Base-by-base conservation (phyloP, 1,139 yeast genomes). In the Debaryomycetaceae sp. region DNA sequence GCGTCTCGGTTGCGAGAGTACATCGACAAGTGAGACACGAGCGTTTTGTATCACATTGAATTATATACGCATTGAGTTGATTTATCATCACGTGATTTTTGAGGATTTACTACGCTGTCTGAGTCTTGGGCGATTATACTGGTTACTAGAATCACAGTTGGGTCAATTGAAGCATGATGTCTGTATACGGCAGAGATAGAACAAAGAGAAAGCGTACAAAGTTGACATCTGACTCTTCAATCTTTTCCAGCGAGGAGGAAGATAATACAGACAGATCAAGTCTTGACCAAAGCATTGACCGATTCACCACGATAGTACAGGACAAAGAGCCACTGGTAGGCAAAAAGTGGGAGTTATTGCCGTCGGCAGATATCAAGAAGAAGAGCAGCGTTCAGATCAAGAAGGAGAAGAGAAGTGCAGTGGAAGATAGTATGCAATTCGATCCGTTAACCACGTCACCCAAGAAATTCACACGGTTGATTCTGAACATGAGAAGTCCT, bases 371-470 rank as follows among this genome's bases (percentile, higher is more conserved):
- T 6, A 40, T 43, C 13, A 45, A 31, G 6, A 40, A 34, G 22
- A 17, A 20, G 8, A 27, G 31, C 11, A 11, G 31, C 8, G 8
- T 4, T 3, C 33, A 35, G 24, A 9, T 42, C 36, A 33, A 38
- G 35, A 6, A 5, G 36, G 9, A 39, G 24, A 35, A 37, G 38
- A 24, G 40, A 42, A 5, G 14, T 38, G 34, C 40, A 39, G 23
- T 44, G 34, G 38, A 39, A 24, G 23, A 35, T 43, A 8, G 48
- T 13, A 42, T 42, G 37, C 33, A n/a, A 9, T 36, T 42, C 9
- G 51, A 46, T 36, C 44, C 45, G 9, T 39, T 58, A 41, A 53
- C 59, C 14, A 50, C 47, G 3, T 59, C 65, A 6, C 66, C 66
- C 1, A 50, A 50, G 40, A 53, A 56, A 38, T 52, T 48, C 38